A percentile compares a stretch with the other conserved stretches of the same genome.
These are phyloP conservation scores for Thalassiosira profunda DNA, from an alignment of 108 stramenopile species.

Conservation along the genomic window DNA sequence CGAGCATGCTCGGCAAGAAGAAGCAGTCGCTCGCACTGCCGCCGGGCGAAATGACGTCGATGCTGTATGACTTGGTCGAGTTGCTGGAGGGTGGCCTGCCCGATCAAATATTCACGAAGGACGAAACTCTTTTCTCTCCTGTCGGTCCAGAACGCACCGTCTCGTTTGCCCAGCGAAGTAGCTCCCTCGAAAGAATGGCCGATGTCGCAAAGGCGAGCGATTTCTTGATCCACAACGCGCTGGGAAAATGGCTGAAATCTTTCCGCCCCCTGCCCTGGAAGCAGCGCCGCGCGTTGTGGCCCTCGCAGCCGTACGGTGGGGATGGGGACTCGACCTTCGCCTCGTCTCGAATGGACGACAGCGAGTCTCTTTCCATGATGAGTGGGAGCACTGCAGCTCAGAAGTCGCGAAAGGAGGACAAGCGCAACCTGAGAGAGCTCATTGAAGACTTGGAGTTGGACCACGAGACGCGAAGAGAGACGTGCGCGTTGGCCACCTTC, in stretches of 20 bases:
- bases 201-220: constrained; percentile 61
- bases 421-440: constrained; percentile 58
- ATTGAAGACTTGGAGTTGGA: constrained; percentile 79
- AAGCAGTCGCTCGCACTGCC: constrained; percentile 73
- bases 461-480: constrained; percentile 72
- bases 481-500: constrained; percentile 84
- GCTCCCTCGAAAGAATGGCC: constrained; percentile 22
- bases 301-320: constrained; percentile 22
- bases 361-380: constrained; percentile 56
- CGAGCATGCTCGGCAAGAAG: constrained; percentile 63
- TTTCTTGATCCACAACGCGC: constrained; percentile 75
- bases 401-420: constrained; percentile 20
- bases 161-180: constrained; percentile 15
- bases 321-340: constrained; percentile 30
- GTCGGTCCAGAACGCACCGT: no score
- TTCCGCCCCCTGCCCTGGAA: constrained; percentile 81
- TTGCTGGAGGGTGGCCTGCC: constrained; percentile 56
- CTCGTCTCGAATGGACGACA: constrained; percentile 45
- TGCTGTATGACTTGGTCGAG: constrained; percentile 81
- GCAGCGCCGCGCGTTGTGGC: constrained; percentile 81
- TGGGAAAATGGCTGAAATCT: constrained; percentile 76
- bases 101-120: constrained; percentile 58
- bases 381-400: constrained; percentile 37
- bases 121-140: constrained; percentile 17
- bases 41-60: constrained; percentile 76